A percentile compares a stretch with the other conserved stretches of the same genome.
These are phyloP conservation scores for Starmerella khaoyaiensis DNA, from an alignment of 805 yeast species.

Conservation along the genomic window DNA sequence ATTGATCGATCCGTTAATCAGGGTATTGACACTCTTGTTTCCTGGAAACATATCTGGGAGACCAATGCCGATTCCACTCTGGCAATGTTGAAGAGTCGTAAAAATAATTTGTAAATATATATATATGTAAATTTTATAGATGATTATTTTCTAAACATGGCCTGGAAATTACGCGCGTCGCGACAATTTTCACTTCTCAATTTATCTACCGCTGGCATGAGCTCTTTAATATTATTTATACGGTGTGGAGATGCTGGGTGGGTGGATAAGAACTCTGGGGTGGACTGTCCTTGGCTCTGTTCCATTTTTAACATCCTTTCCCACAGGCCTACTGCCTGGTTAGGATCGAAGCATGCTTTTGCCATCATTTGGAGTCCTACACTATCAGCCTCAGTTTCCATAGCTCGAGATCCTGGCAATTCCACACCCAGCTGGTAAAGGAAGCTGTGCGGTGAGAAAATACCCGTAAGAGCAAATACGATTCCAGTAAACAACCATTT, in stretches of 20 bases:
- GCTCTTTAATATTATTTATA: conserved; percentile 48
- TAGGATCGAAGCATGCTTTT: conserved; percentile 71
- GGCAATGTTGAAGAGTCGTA: background rate
- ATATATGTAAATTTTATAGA: background rate
- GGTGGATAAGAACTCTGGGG: conserved; percentile 62
- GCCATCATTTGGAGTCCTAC: conserved; percentile 90
- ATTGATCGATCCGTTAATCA: conserved; percentile 1
- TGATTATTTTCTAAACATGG: background rate
- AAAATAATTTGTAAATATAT: background rate
- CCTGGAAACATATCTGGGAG: background rate
- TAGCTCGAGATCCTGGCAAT: conserved; percentile 78
- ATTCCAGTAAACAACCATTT: conserved; percentile 42
- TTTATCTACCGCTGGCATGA: conserved; percentile 39
- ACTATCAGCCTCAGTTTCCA: conserved; percentile 94
- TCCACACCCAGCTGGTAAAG: conserved; percentile 44
- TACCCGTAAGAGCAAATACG: conserved; percentile 51
- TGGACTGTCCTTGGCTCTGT: conserved; percentile 24
- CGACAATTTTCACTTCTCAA: conserved; percentile 7
- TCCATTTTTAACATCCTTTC: conserved; percentile 54
- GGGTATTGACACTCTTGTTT: background rate
- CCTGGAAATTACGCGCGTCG: conserved; percentile 2
- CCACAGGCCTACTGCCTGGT: conserved; percentile 70
- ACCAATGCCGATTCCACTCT: background rate
- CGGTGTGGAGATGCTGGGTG: conserved; percentile 80
- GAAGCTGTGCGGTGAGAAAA: conserved; percentile 39